Evolutionary conservation across 768 basidiomycete genomes (phyloP), one percentile per base, ranked within the genome.

Genomic region (Trametes punicea): DNA sequence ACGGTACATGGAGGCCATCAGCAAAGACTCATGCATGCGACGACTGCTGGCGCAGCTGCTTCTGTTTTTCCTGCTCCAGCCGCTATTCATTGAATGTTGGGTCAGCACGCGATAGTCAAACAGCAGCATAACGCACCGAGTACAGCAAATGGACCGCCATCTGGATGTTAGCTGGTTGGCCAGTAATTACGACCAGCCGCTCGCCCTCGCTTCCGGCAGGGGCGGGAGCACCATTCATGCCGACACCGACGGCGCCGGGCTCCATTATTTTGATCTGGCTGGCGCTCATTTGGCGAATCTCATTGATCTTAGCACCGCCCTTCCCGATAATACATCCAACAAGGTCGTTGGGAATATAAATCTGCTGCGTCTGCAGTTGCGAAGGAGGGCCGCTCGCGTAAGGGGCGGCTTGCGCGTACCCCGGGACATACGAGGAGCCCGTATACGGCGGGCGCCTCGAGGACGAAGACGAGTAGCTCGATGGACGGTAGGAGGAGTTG

Each of bases 181-280:
- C 97, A 18, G 94, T 97, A 66, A 99, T 98, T 46, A 94, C 95
- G 6, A 99, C 96, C 68, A 99, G 70, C 64, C 96, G 75, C 72
- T 98, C 95, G 41, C 90, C 89, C 65, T 94, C 91, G 29, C 84
- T 82, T 30, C 87, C 88, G 2, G 86, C 80, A 23, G 89, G 84
- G 15, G 82, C 84, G 23, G 89, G 84, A 18, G 82, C 84, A 15
- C 87, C 88, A 54, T 85, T 84, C 65, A 83, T 71, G 16, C 84
- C 83, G 3, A 81, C 80, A 25, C 82, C 84, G 6, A 79, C 79
- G 10, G 91, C 91, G 46, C 93, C 94, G 30, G 96, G 94, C 65
- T 99, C 97, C 88, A 96, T 97, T 51, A 99, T 98, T 74, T 97
- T 93, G 72, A 99, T 98, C 66, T 94, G 88, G 71, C 94, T 96